Evolutionary conservation across 768 basidiomycete genomes (phyloP), one percentile per base, ranked within the genome.

Genomic region (Boletus eberwhitei): DNA sequence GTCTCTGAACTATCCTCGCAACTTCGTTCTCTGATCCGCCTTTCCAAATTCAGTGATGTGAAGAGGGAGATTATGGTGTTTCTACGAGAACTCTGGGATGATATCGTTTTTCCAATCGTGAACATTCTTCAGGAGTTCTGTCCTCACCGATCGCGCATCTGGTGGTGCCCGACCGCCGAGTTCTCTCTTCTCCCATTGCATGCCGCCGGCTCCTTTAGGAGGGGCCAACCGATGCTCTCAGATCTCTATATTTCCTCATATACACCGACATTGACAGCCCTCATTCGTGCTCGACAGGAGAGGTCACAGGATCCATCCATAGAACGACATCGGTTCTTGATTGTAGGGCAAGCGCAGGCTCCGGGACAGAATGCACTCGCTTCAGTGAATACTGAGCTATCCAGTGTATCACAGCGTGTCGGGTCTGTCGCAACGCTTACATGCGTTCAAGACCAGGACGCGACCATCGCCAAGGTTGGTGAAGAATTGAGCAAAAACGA

Each of bases 31-130:
- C 21, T 42, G 5, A 48, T 2, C 9, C 22, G 14, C 13, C 40
- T 9, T 7, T 39, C 40, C 8, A 43, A 21, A 29, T n/a, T 4
- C 17, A 8, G 0, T 5, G 50, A 55, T 21, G 37, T 35, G 38
- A 51, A 40, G 8, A 52, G 4, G 26, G 43, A 55, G 0, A n/a
- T 57, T 8, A 0, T 29, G 39, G 35, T n/a, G 19, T 13, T 53
- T 21, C 19, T 70, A 17, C 48, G 62, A 7, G 13, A 34, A 8
- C 45, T 69, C 9, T 70, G 69, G 69, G 47, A 56, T 0, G 11
- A 8, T 0, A 38, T 67, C 9, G 59, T 67, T 6, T 44, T 16
- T 8, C 69, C 66, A 0, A 48, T 70, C 7, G 50, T 54, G 22
- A 24, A 61, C 0, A 13, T n/a, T 4, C 50, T 64, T 2, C 21